Evolutionary conservation across 116 monocot species (phyloP).

Genomic region (Cymodocea nodosa): DNA sequence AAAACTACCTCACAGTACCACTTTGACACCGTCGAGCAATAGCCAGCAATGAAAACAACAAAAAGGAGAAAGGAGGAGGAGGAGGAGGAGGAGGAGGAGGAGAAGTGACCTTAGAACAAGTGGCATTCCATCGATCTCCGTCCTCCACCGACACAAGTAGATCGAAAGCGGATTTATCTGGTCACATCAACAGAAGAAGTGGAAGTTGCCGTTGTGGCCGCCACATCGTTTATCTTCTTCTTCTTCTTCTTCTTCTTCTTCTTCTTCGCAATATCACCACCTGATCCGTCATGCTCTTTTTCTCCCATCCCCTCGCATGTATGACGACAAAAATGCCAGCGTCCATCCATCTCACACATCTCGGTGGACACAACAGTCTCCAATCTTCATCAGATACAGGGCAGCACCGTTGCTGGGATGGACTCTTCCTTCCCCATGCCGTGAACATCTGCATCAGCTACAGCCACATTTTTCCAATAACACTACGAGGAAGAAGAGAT

Average conservation of each 20-base stretch:
- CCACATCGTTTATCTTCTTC: too few species aligned
- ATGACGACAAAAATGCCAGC: not conserved
- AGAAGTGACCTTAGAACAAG: too few species aligned
- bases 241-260: too few species aligned
- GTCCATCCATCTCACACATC: not conserved
- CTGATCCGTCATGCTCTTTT: not conserved
- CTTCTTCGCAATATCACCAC: not conserved
- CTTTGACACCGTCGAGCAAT: not conserved
- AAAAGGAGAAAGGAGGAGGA: not conserved
- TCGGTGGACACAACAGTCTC: too few species aligned
- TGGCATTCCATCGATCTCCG: too few species aligned
- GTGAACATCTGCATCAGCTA: not conserved
- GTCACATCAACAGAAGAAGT: too few species aligned
- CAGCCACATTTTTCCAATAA: too few species aligned
- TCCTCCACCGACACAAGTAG: too few species aligned
- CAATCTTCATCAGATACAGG: not conserved
- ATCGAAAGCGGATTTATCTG: too few species aligned
- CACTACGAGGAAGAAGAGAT: too few species aligned
- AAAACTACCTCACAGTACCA: not conserved
- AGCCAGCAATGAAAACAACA: not conserved
- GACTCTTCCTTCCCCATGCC: not conserved
- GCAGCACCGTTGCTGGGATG: not conserved
- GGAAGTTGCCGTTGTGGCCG: too few species aligned
- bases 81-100: too few species aligned
- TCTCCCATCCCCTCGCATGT: not conserved